Conservation (phyloP, 129 eudicot species). For the Sambucus nigra region DNA sequence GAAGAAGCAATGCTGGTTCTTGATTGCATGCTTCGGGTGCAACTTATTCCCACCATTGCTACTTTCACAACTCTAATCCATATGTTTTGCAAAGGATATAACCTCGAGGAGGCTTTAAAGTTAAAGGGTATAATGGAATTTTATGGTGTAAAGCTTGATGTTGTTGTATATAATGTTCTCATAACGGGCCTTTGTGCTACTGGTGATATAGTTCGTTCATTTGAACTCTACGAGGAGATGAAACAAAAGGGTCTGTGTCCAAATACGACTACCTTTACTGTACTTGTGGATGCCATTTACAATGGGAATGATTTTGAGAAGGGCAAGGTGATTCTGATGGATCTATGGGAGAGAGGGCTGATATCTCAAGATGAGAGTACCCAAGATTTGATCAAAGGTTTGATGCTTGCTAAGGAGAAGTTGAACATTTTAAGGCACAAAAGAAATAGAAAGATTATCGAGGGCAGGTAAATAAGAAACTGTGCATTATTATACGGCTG, state of each 20-base stretch:
- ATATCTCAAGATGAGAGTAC: constrained; percentile 26
- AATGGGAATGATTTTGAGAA: constrained; percentile 25
- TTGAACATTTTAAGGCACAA: constrained; percentile 34
- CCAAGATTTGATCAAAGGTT: constrained; percentile 22
- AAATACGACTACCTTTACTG: constrained; percentile 42
- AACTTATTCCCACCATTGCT: constrained; percentile 58
- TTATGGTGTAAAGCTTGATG: constrained; percentile 51
- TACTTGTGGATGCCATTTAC: constrained; percentile 36
- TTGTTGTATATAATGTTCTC: constrained; percentile 63
- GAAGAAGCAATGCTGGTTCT: constrained; percentile 68
- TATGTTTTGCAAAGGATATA: constrained; percentile 48
- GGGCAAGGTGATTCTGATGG: constrained; percentile 49
- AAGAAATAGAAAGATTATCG: constrained; percentile 19
- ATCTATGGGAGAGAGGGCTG: constrained; percentile 58
- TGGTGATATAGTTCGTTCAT: constrained; percentile 43
- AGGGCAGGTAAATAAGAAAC: constrained; percentile 7
- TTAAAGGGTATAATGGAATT: constrained; percentile 50
- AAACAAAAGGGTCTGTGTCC: constrained; percentile 52
- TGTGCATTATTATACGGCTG: neutral
- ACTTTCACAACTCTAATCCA: constrained; percentile 84
- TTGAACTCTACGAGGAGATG: constrained; percentile 72
- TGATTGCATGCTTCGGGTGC: constrained; percentile 50
- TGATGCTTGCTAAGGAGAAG: constrained; percentile 33
- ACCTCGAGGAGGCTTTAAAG: constrained; percentile 45
- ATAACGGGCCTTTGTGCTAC: constrained; percentile 48